A percentile compares a stretch with the other conserved stretches of the same genome.
Evolutionary conservation across 805 yeast species (phyloP).

Genomic region (Yamadazyma endophytica): DNA sequence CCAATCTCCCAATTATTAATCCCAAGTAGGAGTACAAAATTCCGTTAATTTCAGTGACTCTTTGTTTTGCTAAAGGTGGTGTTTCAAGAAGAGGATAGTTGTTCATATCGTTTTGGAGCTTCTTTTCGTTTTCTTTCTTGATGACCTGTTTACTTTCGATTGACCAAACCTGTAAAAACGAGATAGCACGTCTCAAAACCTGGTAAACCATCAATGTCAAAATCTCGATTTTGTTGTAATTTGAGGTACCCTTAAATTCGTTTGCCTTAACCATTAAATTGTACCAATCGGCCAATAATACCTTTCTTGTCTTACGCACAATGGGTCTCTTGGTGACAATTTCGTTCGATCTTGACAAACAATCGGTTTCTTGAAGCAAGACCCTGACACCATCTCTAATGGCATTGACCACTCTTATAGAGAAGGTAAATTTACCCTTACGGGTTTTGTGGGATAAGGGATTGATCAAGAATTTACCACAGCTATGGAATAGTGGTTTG

Average conservation of each 20-base stretch:
- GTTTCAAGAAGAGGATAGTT: constrained; percentile 42
- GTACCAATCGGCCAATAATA: constrained; percentile 76
- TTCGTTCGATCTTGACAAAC: constrained; percentile 70
- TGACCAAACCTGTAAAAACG: constrained; percentile 71
- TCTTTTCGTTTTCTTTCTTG: constrained; percentile 29
- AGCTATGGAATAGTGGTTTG: constrained; percentile 51
- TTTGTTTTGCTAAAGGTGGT: constrained; percentile 60
- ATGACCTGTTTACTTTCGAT: constrained; percentile 51
- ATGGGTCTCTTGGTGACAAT: constrained; percentile 60
- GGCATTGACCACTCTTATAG: constrained; percentile 54
- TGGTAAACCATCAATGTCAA: constrained; percentile 62
- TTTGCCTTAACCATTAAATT: constrained; percentile 72
- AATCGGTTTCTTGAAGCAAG: constrained; percentile 62
- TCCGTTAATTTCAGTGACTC: constrained; percentile 63
- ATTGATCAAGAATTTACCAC: constrained; percentile 62
- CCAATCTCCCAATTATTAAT: constrained; percentile 69
- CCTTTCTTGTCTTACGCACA: constrained; percentile 62
- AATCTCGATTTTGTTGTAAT: constrained; percentile 53
- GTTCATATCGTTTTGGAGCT: constrained; percentile 32
- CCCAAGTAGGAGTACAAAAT: constrained; percentile 59
- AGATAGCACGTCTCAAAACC: constrained; percentile 59
- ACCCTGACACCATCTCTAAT: constrained; percentile 71
- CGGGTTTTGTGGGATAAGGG: constrained; percentile 50
- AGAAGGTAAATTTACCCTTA: constrained; percentile 46
- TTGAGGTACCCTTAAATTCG: constrained; percentile 63